Evolutionary conservation across 176 grass and related monocot genomes (phyloP), one percentile per base, ranked within the genome.

Genomic region (Cenchrus purpureus): DNA sequence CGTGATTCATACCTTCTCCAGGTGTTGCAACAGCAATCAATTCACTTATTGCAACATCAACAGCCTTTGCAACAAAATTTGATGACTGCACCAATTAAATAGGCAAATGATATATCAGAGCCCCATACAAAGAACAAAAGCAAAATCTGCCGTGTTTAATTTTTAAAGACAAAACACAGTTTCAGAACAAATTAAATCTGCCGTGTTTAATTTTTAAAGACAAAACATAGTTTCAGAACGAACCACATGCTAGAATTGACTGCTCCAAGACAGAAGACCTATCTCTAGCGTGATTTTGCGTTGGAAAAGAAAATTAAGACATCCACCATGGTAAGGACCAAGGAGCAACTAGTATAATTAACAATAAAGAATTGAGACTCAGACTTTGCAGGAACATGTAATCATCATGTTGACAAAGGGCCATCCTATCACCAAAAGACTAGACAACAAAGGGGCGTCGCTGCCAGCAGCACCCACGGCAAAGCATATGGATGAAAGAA

Each of bases 21-120:
- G 96, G 89, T 1, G 89, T 98, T 74, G 96, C 96, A 81, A 98
- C 85, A 81, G 96, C 87, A 73, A 89, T 81, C 78, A 98, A 80
- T 71, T 95, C 96, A 59, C 79, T 70, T 43, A 85, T 60, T 2
- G 93, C 89, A 67, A 98, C 34, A 62, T 85, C 87, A 82, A 98
- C 86, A 66, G 93, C 96, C 73, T 87, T 95, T 68, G 79, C 58
- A 43, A 93, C 87, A 92, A 95, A 92, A 76, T 85, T 64, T 81
- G 96, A 72, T 79, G 82, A 74, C 93, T 98, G 88, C 12, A 84
- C 71, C 79, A 67, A 45, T 61, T 37, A 57, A 84, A 82, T 14
- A 79, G n/a, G 64, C 32, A 78, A 31, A 63, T 71, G 8, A 12
- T 68, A 46, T 79, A 86, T 66, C 79, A 88, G 80, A 88, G 2